Conservation (phyloP, 257 asterid species). For the Lycium ferocissimum region DNA sequence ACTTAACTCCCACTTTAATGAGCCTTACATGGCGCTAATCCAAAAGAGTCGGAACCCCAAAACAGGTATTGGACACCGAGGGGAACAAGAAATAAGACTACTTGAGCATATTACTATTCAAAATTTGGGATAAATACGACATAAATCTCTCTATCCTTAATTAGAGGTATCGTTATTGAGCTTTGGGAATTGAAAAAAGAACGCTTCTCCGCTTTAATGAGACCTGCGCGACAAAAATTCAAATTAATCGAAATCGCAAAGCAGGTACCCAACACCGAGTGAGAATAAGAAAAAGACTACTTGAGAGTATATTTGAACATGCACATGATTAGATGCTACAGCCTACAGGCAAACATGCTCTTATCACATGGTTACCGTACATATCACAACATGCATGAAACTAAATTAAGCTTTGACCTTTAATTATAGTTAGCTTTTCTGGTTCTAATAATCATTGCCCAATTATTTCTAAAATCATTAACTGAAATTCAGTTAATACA, state of each 20-base stretch:
- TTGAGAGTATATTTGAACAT: background rate
- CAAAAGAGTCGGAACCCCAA: too few species aligned
- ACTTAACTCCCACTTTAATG: too few species aligned
- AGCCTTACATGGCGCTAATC: too few species aligned
- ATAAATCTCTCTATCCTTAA: too few species aligned
- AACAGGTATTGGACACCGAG: too few species aligned
- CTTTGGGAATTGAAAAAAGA: too few species aligned
- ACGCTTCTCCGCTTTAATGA: too few species aligned
- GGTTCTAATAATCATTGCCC: constrained; percentile 23
- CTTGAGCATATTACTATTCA: too few species aligned
- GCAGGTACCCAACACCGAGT: background rate
- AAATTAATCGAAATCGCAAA: background rate
- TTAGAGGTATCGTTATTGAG: too few species aligned
- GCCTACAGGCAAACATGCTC: constrained; percentile 27
- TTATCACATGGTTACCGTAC: constrained; percentile 58
- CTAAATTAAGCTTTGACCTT: constrained; percentile 43
- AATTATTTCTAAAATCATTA: background rate
- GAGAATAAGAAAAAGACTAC: background rate
- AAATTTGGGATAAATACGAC: too few species aligned
- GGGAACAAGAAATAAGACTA: too few species aligned
- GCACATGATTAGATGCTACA: constrained; percentile 23
- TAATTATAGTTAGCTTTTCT: background rate
- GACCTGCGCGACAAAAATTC: background rate
- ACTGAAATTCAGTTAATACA: background rate
- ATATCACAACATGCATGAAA: constrained; percentile 49